Base-by-base conservation (phyloP, 352 stramenopile species). In the Phytophthora brassicae region DNA sequence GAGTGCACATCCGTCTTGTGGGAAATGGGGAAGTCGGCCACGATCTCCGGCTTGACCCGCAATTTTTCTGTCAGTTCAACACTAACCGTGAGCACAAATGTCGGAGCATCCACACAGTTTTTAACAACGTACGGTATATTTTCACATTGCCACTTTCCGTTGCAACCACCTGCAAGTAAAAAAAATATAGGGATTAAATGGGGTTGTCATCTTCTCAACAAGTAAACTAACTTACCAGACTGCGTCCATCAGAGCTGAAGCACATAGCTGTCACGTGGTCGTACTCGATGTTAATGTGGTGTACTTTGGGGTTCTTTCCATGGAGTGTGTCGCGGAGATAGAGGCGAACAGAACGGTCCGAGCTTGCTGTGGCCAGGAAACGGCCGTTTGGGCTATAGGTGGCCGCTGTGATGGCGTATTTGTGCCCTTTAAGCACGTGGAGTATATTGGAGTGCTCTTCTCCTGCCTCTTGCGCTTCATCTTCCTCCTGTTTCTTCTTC, bases 1-100 rank as follows among this genome's bases (percentile, higher is more conserved):
- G 82, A 92, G 60, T 89, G 82, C 17, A 92, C 77, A 45, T 92
- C 79, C 20, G 79, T 83, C 69, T 90, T 90, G 70, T 94, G 84
- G 17, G 70, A 56, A 22, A 80, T 63, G 2, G 69, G 65, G 43
- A 94, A 90, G 29, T 89, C 81, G 3, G 60, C 70, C 28, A 86
- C 68, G 8, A 90, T 66, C 63, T 94, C 79, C 4, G 84, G 82
- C 44, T 92, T 94, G 26, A 73, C 50, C 44, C 84, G 84, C 26
- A 92, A 69, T 55, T 94, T 94, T 56, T 92, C 83, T 92, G 55
- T n/a, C 44, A 54, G 33, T 39, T 13, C 29, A 53, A 12, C 13
- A 14, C 9, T 48, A 26, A 31, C 24, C 14, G n/a, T 70, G 19
- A 70, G n/a, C 19, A 9, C 14, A 16, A 47, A 42, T 14, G 16